These are phyloP conservation scores for Fusarium falciforme DNA, from an alignment of 2,329 filamentous ascomycete genomes.

Conservation along the genomic window DNA sequence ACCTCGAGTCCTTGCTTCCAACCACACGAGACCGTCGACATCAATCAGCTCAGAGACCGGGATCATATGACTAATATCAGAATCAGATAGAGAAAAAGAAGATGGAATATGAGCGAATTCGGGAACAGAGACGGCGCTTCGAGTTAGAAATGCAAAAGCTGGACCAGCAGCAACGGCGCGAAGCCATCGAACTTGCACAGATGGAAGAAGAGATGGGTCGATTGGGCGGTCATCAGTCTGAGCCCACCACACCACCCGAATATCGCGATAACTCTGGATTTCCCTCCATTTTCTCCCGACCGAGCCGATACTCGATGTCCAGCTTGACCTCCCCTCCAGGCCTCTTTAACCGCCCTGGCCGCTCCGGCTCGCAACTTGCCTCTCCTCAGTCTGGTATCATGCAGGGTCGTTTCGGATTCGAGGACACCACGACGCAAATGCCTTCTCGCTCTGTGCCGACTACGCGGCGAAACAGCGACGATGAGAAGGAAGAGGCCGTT, in stretches of 20 bases:
- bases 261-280: constrained; percentile 84
- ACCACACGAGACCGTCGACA: neutral
- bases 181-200: constrained; percentile 85
- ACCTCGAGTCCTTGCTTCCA: constrained; percentile 1
- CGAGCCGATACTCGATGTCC: constrained; percentile 89
- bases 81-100: constrained; percentile 91
- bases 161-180: constrained; percentile 84
- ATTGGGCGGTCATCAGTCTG: constrained; percentile 82
- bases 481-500: constrained; percentile 83
- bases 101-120: constrained; percentile 89
- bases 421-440: constrained; percentile 68
- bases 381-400: constrained; percentile 77
- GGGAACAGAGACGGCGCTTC: constrained; percentile 88
- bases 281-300: constrained; percentile 82
- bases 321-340: constrained; percentile 86
- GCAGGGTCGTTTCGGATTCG: constrained; percentile 67
- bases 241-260: constrained; percentile 96
- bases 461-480: constrained; percentile 90
- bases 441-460: constrained; percentile 88
- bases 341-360: constrained; percentile 76
- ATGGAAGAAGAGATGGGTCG: constrained; percentile 82
- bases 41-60: neutral
- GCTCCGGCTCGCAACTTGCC: constrained; percentile 82
- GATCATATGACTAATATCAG: constrained; percentile 49
- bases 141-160: constrained; percentile 93